A percentile compares a stretch with the other conserved stretches of the same genome.
Conservation (phyloP, 1,284 basidiomycete genomes). For the Acaromyces ingoldii region DNA sequence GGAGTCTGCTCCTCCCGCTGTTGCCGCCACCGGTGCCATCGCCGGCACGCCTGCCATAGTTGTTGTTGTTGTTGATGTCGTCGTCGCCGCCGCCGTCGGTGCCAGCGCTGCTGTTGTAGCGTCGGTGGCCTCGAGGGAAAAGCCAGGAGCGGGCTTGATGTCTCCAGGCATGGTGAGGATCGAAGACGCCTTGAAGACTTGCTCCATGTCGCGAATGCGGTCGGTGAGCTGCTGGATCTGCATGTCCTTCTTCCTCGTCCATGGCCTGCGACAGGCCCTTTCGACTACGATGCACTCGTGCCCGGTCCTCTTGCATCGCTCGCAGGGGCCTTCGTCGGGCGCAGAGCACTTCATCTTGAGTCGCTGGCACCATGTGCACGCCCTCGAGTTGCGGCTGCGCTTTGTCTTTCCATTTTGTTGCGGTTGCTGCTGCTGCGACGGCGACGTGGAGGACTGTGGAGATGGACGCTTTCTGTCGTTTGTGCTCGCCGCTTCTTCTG, state of each 20-base stretch:
- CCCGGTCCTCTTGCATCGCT: slow-evolving; percentile 53
- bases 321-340: slow-evolving; percentile 85
- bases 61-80: background rate
- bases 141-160: no score
- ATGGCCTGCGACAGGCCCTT: slow-evolving; percentile 10
- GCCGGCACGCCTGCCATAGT: background rate
- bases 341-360: slow-evolving; percentile 99
- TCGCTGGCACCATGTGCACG: slow-evolving; percentile 86
- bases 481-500: no score
- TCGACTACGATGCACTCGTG: slow-evolving; percentile 47
- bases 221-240: slow-evolving; percentile 5
- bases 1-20: no score
- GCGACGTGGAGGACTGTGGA: no score
- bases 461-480: no score
- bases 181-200: background rate
- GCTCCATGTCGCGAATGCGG: slow-evolving; percentile 4
- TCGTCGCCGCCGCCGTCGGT: no score
- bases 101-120: no score
- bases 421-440: no score
- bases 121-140: no score
- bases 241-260: slow-evolving; percentile 7
- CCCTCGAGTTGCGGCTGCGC: slow-evolving; percentile 57
- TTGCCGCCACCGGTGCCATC: background rate
- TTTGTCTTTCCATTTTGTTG: slow-evolving; percentile 31
- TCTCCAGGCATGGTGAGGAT: no score